Evolutionary conservation across 2,329 filamentous ascomycete genomes (phyloP), one percentile per base, ranked within the genome.

Genomic region (Penicillium psychrosexuale): DNA sequence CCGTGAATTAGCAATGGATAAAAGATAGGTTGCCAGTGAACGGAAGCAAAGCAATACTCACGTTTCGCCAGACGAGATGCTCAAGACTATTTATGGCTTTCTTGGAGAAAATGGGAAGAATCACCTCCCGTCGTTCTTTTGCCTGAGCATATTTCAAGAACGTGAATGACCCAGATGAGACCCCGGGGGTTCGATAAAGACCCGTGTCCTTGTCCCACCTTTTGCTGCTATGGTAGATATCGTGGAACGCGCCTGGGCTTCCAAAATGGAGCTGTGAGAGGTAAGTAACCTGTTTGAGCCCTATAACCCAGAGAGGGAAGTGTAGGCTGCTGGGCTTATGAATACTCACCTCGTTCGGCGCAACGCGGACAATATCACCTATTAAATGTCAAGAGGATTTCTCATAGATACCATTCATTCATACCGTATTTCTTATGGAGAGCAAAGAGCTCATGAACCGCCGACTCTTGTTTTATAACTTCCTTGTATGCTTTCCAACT

Each of bases 401-500:
- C 30, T 11, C 17, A 45, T 33, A 7, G 13, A 15, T 3, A n/a
- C 8, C 12, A 22, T 19, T 28, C 15, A 2, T n/a, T 15, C 45
- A 5, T 38, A 47, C 45, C 45, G 19, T 47, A 38, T 47, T 47
- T 30, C 24, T 47, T 27, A 19, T 47, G 45, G 4, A 47, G 33
- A 38, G 8, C 11, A 28, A 47, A 47, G 11, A 47, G 45, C 37
- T 53, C 48, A 22, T 47, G 43, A 27, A 51, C 53, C 17, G 46
- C 42, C 2, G 53, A 53, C 42, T 56, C 40, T 28, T 56, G 31
- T 13, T 52, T 56, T 11, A 56, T 56, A 24, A 56, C 53, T 31
- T 53, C 53, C 7, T 53, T 56, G n/a, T 56, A 56, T 53, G 49
- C 53, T 37, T 56, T 56, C 53, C 53, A 56, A 38, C 53, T 31